Evolutionary conservation across 2,329 filamentous ascomycete species (phyloP).

Genomic region (Bertia moriformis): DNA sequence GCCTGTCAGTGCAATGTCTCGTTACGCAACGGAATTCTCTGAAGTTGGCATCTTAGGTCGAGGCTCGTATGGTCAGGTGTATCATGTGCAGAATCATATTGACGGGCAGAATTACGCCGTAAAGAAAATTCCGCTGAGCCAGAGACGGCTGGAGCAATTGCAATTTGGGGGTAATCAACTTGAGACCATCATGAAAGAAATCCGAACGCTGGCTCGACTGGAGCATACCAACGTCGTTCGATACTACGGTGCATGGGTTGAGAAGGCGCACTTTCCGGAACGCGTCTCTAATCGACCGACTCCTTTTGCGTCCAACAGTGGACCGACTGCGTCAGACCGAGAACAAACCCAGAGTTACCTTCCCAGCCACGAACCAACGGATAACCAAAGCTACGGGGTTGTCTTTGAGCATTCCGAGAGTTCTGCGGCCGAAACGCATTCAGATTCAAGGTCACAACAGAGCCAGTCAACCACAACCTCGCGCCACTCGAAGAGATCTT

Average conservation of each 20-base stretch:
- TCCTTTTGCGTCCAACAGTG: background rate
- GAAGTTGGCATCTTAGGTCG: background rate
- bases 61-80: background rate
- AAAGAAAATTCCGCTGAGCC: background rate
- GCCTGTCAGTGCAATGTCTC: background rate
- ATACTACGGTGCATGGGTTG: slow-evolving; percentile 16
- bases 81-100: background rate
- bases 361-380: background rate
- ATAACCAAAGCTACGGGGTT: background rate
- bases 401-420: background rate
- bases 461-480: background rate
- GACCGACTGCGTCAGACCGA: background rate
- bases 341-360: background rate
- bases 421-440: background rate
- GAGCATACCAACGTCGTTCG: slow-evolving; percentile 16
- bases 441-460: background rate
- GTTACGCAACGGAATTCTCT: background rate
- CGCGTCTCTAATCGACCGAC: no score
- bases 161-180: slow-evolving; percentile 9
- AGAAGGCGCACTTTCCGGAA: slow-evolving; percentile 9
- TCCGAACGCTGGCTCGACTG: slow-evolving; percentile 13
- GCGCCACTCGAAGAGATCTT: background rate
- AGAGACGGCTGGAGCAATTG: background rate
- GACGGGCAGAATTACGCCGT: background rate
- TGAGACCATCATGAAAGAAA: slow-evolving; percentile 13